Conservation (phyloP, 2,329 filamentous ascomycete species). For the Acrocalymma vagum region DNA sequence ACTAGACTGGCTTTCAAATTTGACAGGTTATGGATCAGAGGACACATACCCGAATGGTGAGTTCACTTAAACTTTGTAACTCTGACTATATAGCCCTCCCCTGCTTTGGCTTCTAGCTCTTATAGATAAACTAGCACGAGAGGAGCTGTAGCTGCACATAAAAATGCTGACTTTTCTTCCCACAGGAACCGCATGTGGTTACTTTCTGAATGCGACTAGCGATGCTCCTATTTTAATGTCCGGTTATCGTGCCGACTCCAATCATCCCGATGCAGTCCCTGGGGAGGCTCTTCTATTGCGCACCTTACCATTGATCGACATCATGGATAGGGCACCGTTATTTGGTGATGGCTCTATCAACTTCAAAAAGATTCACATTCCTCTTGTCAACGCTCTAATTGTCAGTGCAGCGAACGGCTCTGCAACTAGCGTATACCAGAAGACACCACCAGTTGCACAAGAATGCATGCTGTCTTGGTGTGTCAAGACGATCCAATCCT, state of each 20-base stretch:
- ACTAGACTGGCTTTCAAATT: conserved; percentile 25
- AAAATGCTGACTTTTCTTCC: no score
- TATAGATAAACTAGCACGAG: no score
- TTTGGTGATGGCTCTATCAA: conserved; percentile 24
- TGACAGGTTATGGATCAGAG: conserved; percentile 6
- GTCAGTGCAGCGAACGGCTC: conserved; percentile 6
- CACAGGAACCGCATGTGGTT: conserved; percentile 29
- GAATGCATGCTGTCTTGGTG: conserved; percentile 37
- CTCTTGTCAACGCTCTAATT: conserved; percentile 16
- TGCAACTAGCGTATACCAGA: conserved; percentile 8
- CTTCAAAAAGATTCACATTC: conserved; percentile 21
- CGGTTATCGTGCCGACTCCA: conserved; percentile 9
- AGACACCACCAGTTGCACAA: conserved; percentile 15
- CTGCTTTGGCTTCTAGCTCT: not conserved
- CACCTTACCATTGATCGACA: conserved; percentile 14
- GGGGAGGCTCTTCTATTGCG: conserved; percentile 21
- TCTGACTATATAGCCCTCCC: not conserved
- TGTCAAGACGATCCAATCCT: conserved; percentile 26
- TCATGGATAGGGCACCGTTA: not conserved
- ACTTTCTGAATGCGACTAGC: conserved; percentile 33
- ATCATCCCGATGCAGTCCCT: no score
- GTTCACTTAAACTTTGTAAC: not conserved
- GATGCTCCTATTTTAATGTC: conserved; percentile 24
- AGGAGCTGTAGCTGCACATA: no score
- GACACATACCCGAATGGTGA: conserved; percentile 10